These are phyloP conservation scores for Termitomyces bulborhizus DNA, from an alignment of 768 basidiomycete species.

Conservation along the genomic window DNA sequence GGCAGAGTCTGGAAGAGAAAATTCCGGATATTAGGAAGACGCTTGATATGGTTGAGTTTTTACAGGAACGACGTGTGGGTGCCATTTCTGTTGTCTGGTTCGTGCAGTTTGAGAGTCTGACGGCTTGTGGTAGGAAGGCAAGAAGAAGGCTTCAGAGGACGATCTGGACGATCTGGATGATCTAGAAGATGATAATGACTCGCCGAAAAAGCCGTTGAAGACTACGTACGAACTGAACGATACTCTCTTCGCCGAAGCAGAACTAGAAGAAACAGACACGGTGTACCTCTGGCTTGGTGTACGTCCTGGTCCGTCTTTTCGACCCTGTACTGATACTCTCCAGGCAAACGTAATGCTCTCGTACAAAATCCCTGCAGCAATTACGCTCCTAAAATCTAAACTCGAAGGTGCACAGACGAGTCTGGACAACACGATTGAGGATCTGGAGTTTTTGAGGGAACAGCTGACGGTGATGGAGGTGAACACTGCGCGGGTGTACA, in stretches of 20 bases:
- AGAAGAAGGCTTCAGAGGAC: conserved; percentile 36
- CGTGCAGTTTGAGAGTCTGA: background rate
- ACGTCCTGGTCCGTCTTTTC: conserved; percentile 21
- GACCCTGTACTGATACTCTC: background rate
- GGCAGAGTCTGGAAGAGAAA: conserved; percentile 81
- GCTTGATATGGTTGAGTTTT: conserved; percentile 78
- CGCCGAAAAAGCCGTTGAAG: conserved; percentile 47
- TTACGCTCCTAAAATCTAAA: conserved; percentile 68
- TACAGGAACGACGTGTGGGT: conserved; percentile 67
- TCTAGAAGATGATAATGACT: conserved; percentile 34
- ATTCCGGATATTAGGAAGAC: conserved; percentile 96
- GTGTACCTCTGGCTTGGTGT: conserved; percentile 97
- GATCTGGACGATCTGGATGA: conserved; percentile 34
- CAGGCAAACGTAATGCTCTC: conserved; percentile 98
- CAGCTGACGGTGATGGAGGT: conserved; percentile 96
- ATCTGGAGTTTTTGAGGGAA: conserved; percentile 89
- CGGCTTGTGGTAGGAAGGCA: conserved; percentile 46
- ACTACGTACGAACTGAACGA: conserved; percentile 96
- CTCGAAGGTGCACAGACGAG: conserved; percentile 62
- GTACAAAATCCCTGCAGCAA: conserved; percentile 79
- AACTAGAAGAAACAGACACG: conserved; percentile 78
- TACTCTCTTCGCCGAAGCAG: conserved; percentile 89
- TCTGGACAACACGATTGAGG: conserved; percentile 69
- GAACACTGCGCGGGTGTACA: conserved; percentile 93
- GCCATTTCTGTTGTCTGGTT: background rate